Base-by-base conservation (phyloP, 306 rosid species). In the Vigna unguiculata region DNA sequence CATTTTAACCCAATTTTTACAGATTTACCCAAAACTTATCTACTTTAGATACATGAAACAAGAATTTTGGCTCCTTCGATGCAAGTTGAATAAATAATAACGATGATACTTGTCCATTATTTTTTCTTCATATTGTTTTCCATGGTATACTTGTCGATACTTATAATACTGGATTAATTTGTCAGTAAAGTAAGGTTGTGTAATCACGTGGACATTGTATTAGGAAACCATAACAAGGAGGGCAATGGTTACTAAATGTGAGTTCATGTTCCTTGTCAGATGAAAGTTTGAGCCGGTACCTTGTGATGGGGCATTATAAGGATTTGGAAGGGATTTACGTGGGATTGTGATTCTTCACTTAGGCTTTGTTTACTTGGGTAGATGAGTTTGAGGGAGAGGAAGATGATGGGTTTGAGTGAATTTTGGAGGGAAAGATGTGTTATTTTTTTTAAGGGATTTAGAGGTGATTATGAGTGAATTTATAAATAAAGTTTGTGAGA, bases 141-240 rank as follows among this genome's bases (percentile, higher is more conserved):
- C 43, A 9, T 0, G 16, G 21, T 47, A 59, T 2, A 21, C 77
- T 69, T 78, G 14, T 41, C 46, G 34, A 47, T 69, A 34, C 53
- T 43, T 57, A 22, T 16, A 46, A 13, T 49, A 30, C 74, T 22
- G 12, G 17, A 69, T 78, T 38, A 40, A 24, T 24, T 14, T 58
- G 55, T 59, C 22, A 48, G 46, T 48, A 24, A 48, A 70, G 19
- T 59, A 30, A 38, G 63, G 71, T 69, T 41, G 46, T 41, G 36
- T 36, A 47, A 16, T 60, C 59, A 32, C 20, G 67, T 78, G 52
- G 41, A 7, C 2, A 32, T 32, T 54, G 32, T 67, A 12, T 21
- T 78, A 46, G 61, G 81, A 68, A 55, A 77, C 69, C 60, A 19
- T 30, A 75, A 43, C 13, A 49, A 45, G 51, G 69, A 55, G 60